A percentile compares a stretch with the other conserved stretches of the same genome.
Evolutionary conservation across 306 rosid genomes (phyloP).

Genomic region (Benincasa hispida): DNA sequence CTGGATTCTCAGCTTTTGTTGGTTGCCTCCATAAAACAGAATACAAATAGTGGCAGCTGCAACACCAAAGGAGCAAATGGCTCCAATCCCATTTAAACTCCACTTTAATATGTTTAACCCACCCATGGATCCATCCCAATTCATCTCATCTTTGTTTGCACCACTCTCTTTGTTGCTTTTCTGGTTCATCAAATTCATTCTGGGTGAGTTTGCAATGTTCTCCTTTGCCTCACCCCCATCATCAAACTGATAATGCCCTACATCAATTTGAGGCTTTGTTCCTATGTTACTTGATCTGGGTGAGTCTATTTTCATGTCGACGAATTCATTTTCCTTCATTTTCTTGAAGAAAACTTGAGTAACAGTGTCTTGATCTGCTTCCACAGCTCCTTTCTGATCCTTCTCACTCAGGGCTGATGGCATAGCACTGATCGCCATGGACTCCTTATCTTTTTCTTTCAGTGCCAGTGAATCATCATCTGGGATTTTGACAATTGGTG

Average conservation of each 20-base stretch:
- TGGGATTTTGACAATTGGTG: constrained; percentile 9
- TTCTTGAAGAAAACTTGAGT: constrained; percentile 49
- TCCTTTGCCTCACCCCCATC: constrained; percentile 29
- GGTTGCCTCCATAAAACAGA: constrained; percentile 39
- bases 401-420: constrained; percentile 5
- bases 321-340: constrained; percentile 52
- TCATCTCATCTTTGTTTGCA: constrained; percentile 9
- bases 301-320: constrained; percentile 68
- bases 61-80: constrained; percentile 76
- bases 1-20: constrained; percentile 48
- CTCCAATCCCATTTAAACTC: constrained; percentile 71
- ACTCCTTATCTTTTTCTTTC: constrained; percentile 8
- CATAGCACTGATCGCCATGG: constrained; percentile 3
- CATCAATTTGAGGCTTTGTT: constrained; percentile 24
- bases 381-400: constrained; percentile 10
- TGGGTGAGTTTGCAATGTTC: constrained; percentile 28
- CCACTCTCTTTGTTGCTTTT: constrained; percentile 4
- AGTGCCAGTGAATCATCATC: constrained; percentile 3
- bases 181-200: constrained; percentile 6
- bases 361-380: constrained; percentile 28
- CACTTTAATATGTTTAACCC: constrained; percentile 50
- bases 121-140: constrained; percentile 14
- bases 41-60: constrained; percentile 78
- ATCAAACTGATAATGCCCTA: constrained; percentile 25
- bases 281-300: constrained; percentile 44